Base-by-base conservation (phyloP, 495 filamentous ascomycete species). In the Darksidea phi region DNA sequence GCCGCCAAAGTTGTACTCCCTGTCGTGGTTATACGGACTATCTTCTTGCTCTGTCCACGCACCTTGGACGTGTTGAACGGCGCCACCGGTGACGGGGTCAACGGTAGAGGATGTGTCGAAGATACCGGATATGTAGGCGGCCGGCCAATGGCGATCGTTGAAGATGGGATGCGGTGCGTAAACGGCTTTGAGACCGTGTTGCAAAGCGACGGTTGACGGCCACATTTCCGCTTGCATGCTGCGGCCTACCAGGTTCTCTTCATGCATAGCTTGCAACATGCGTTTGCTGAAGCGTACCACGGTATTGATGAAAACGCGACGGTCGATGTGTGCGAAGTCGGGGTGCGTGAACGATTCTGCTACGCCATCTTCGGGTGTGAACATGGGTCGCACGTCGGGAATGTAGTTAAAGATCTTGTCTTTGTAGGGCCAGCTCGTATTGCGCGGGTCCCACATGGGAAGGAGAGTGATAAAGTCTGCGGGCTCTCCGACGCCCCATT, bases 401-500 rank as follows among this genome's bases (percentile, higher is more conserved):
- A 79, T 75, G 68, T 81, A 88, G 48, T 82, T 84, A 76, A 80
- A 87, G 50, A 89, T 74, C 48, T 82, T 76, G 66, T 87, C 76
- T 32, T 76, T 77, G 59, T 83, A 80, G 21, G 82, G 76, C 84
- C 86, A 89, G n/a, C 71, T 69, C 25, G 85, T 87, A 63, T 80
- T 77, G 52, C 80, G 76, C 1, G 83, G 81, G 66, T 89, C 82
- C 74, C 88, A 87, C 23, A 89, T 85, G 6, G 88, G 88, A 0
- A 83, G 78, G 34, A 89, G 76, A 2, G 84, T 84, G 61, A 91
- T 88, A 58, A 87, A 74, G 68, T 92, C 88, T 20, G 88, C 88
- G 51, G 88, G 85, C 73, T 90, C 88, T 50, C 81, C 85, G 15
- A 88, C 82, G 23, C 88, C 88, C 88, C 87, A 91, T 51, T 77